Evolutionary conservation across 176 grass and related monocot genomes (phyloP).

Genomic region (Eleusine coracana): DNA sequence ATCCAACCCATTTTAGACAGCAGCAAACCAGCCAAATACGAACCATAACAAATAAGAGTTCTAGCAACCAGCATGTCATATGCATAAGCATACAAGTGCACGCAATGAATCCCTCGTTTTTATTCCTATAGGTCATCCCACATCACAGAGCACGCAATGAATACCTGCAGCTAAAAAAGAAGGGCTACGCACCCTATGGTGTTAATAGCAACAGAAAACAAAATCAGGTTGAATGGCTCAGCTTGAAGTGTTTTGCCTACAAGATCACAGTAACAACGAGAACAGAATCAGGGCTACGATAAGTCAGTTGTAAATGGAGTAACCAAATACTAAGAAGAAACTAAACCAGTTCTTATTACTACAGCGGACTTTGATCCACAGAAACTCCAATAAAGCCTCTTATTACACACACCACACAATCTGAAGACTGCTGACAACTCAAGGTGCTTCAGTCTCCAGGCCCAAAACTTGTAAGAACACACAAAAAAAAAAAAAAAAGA

Average conservation of each 20-base stretch:
- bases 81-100: no score
- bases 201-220: no score
- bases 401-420: conserved; percentile 45
- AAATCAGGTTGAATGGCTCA: background rate
- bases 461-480: conserved; percentile 45
- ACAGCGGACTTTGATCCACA: conserved; percentile 10
- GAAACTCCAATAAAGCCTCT: conserved; percentile 32
- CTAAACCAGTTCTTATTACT: conserved; percentile 44
- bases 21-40: no score
- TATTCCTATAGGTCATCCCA: no score
- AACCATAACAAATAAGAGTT: no score
- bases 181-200: no score
- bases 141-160: no score
- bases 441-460: conserved; percentile 21
- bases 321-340: background rate
- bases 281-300: background rate
- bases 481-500: background rate
- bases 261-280: background rate
- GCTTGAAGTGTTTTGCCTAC: background rate
- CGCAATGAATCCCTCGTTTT: no score
- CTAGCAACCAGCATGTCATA: no score
- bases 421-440: background rate
- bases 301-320: conserved; percentile 3
- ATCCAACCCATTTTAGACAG: no score
- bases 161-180: no score